These are phyloP conservation scores for Venturia pyrina DNA, from an alignment of 2,329 filamentous ascomycete genomes.

Conservation along the genomic window DNA sequence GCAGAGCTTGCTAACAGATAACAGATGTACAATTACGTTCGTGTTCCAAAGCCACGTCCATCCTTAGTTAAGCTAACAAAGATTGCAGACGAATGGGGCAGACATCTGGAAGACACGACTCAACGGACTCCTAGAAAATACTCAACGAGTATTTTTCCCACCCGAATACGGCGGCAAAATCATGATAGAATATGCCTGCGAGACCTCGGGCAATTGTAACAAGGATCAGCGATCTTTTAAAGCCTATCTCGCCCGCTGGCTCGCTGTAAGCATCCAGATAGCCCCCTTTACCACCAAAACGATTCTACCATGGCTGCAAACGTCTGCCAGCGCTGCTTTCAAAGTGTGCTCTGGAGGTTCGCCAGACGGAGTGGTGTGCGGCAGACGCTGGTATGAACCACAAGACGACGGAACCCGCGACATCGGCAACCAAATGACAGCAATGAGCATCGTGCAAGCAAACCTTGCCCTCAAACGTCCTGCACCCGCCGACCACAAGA, in stretches of 20 bases:
- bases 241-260: conserved; percentile 57
- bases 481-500: conserved; percentile 29
- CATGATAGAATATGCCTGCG: conserved; percentile 59
- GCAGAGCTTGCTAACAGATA: background rate
- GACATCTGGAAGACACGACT: conserved; percentile 46
- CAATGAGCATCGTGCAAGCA: conserved; percentile 12
- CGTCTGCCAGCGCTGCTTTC: conserved; percentile 50
- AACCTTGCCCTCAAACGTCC: conserved; percentile 10
- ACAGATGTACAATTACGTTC: background rate
- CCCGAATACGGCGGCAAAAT: conserved; percentile 37
- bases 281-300: conserved; percentile 47
- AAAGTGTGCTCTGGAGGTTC: conserved; percentile 50
- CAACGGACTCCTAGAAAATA: conserved; percentile 40
- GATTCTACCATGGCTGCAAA: conserved; percentile 49
- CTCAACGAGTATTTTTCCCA: conserved; percentile 38
- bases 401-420: conserved; percentile 12
- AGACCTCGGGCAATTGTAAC: conserved; percentile 50
- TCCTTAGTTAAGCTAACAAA: conserved; percentile 43
- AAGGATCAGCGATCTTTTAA: conserved; percentile 66
- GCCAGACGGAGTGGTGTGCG: conserved; percentile 38
- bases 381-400: conserved; percentile 30
- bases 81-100: conserved; percentile 46
- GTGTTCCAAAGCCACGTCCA: conserved; percentile 15
- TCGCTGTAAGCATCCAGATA: conserved; percentile 50
- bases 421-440: conserved; percentile 14